Base-by-base conservation (phyloP, 1,139 yeast species). In the Protomyces inouyei region DNA sequence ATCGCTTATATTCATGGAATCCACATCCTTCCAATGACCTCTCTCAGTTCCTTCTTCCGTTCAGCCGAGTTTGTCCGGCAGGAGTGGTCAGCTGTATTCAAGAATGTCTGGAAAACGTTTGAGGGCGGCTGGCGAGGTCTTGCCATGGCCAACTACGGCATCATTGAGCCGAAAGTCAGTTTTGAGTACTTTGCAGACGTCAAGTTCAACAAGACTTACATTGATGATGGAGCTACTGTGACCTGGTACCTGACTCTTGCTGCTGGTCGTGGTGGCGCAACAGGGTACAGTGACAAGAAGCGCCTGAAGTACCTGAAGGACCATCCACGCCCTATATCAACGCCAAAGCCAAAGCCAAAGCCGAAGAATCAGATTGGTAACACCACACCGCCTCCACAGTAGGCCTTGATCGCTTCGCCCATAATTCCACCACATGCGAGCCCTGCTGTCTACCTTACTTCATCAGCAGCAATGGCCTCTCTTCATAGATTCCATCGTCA, bases 1-100 rank as follows among this genome's bases (percentile, higher is more conserved):
- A 72, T 79, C 51, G 95, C 92, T 75, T 93, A 87, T 74, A 91
- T 93, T 64, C 97, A 92, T 72, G 97, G 97, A 73, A 92, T 93
- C 68, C 98, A 93, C 73, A 21, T 59, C 21, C 32, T 59, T 28
- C 63, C 63, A 12, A 16, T 52, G 53, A 59, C 57, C 2, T 52
- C 63, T 3, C 38, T 59, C 35, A 59, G 57, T 18, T 38, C 46
- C 4, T 59, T 37, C 57, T 59, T 59, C 43, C 63, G 63, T 36
- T 12, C 35, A 2, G 18, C n/a, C 25, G 10, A n/a, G 3, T 59
- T 59, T 43, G 63, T 59, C 1, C 35, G 36, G 0, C 10, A 37
- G 8, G 57, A 59, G 32, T 59, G 57, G 57, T 25, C n/a, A 14
- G 36, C 43, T 3, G 43, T 28, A 21, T 16, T 40, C 2, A 14